These are phyloP conservation scores for Diaporthe destruens DNA, from an alignment of 2,329 filamentous ascomycete species.

Conservation along the genomic window DNA sequence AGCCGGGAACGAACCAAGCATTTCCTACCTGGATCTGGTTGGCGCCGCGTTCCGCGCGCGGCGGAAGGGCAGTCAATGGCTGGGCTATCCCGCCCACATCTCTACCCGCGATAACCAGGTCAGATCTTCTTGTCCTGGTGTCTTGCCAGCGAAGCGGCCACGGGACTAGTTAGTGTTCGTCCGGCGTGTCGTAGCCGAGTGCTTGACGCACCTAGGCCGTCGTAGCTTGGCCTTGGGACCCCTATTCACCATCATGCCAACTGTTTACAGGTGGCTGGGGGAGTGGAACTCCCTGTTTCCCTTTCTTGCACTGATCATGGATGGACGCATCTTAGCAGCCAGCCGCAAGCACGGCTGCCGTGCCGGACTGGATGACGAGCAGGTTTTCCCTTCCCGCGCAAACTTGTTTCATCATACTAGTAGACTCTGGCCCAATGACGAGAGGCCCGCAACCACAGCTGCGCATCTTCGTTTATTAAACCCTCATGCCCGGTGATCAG, in stretches of 20 bases:
- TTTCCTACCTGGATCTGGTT: neutral
- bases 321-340: neutral
- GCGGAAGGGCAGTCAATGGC: neutral
- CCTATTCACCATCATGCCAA: neutral
- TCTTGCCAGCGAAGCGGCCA: slow-evolving; percentile 14
- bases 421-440: neutral
- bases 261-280: neutral
- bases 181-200: neutral
- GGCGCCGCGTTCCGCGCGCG: slow-evolving; percentile 1
- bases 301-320: slow-evolving; percentile 5
- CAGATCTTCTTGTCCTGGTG: neutral
- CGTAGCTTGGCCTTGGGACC: neutral
- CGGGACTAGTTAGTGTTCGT: slow-evolving; percentile 21
- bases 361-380: too few species aligned
- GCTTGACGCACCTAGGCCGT: neutral
- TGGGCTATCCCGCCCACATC: slow-evolving; percentile 2
- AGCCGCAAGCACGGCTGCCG: neutral
- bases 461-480: neutral
- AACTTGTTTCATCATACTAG: slow-evolving; percentile 18
- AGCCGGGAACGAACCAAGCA: slow-evolving; percentile 8
- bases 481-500: neutral
- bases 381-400: neutral
- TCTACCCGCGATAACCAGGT: neutral
- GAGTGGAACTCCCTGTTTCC: neutral
- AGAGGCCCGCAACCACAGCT: neutral